Base-by-base conservation (phyloP, 345 rosid genomes). In the Schrenkiella parvula region DNA sequence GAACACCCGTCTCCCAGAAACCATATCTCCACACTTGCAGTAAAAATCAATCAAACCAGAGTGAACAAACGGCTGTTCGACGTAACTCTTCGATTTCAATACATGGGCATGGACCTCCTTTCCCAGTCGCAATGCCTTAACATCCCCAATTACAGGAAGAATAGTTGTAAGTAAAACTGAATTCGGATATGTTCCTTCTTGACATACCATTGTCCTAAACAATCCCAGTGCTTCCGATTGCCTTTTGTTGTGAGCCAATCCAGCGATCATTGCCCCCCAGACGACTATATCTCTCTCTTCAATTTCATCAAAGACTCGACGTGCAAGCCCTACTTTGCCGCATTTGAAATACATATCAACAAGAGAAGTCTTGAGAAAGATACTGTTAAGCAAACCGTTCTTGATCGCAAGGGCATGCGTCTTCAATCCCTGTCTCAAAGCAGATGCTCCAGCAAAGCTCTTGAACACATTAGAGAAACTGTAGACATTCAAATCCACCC, bases 211-310 rank as follows among this genome's bases (percentile, higher is more conserved):
- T 71, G 66, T 68, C 81, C 96, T 84, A n/a, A 71, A 80, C 48
- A 72, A 82, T 18, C 81, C 88, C 65, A 91, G 26, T 9, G 97
- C 89, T 78, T 89, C 89, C 80, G 76, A 56, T 21, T 84, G 84
- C 73, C 85, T 70, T 64, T 84, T 86, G 39, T 93, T 90, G 50
- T 89, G 91, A 5, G 88, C 86, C 62, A 89, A 88, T 38, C 97
- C 97, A 0, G 96, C 81, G 71, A 93, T 84, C 96, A 90, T 85
- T 0, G 91, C 84, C 10, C 98, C 97, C 97, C 97, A 90, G n/a
- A 77, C 66, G 17, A 89, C 92, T 29, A 86, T 54, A 76, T 90
- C 96, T 50, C 85, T 84, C 14, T 83, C 89, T n/a, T 17, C 65
- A 25, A 82, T 80, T 66, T 93, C 96, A 55, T 89, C 95, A 66